phyloP scores from a whole-genome alignment of 192 early-diverging fungal genomes.

The Entomortierella parvispora region DNA sequence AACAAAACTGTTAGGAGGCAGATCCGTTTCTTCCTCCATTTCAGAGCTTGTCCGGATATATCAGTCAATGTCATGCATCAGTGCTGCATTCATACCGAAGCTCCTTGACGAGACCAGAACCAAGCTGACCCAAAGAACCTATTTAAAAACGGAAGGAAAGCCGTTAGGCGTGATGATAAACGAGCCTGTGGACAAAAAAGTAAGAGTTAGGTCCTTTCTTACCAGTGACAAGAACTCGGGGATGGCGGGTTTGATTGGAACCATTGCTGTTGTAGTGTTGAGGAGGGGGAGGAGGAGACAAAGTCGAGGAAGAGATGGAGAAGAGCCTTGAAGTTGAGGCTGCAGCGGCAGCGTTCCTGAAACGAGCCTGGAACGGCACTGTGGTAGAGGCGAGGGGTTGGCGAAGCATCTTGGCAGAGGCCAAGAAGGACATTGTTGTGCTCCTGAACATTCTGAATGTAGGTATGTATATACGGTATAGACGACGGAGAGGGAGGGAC shows the following conservation, averaged over 20 bases:
- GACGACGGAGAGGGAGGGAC: background rate
- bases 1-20: too few species aligned
- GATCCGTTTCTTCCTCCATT: too few species aligned
- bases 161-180: too few species aligned
- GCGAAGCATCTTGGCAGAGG: constrained; percentile 13
- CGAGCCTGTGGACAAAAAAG: too few species aligned
- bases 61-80: too few species aligned
- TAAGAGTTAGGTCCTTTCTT: constrained; percentile 13
- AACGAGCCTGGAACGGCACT: background rate
- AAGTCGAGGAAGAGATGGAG: constrained; percentile 10
- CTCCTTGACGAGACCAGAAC: constrained; percentile 66
- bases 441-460: constrained; percentile 9
- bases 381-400: constrained; percentile 3
- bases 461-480: background rate
- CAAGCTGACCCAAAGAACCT: constrained; percentile 69
- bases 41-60: too few species aligned
- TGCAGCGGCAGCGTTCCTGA: constrained; percentile 6
- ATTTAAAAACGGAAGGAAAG: background rate
- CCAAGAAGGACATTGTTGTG: constrained; percentile 7
- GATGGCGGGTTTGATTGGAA: constrained; percentile 34
- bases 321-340: constrained; percentile 13
- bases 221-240: constrained; percentile 71
- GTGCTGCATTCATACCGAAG: constrained; percentile 58
- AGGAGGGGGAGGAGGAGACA: constrained; percentile 7
- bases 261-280: background rate